Evolutionary conservation across 108 stramenopile species (phyloP), one percentile per base, ranked within the genome.

Genomic region (Pseudonitzschia pungens): DNA sequence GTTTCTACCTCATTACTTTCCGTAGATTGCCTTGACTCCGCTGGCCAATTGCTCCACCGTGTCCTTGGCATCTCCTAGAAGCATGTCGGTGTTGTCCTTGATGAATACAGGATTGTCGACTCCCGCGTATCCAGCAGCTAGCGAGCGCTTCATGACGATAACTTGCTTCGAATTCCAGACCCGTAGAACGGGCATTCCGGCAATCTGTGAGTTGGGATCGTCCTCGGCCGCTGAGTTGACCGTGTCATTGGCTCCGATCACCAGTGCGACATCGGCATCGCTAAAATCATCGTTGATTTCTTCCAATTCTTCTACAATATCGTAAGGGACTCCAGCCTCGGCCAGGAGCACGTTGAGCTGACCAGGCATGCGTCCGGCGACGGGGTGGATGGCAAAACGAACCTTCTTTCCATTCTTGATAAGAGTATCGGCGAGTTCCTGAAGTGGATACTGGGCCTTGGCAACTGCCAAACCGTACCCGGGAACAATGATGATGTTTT

Each of bases 161-260:
- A 96, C 95, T 72, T 97, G 96, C 90, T 98, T 98, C 20, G 96
- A 68, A 65, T 97, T 93, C 99, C 99, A 99, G 2, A 98, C 98
- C 73, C 92, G 84, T 21, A 98, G 79, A n/a, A 97, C 96, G 33
- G 97, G 96, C 96, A 98, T 97, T 44, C 97, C 97, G 11, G 96
- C 96, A 78, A 98, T 96, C 66, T 92, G 88, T 44, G 87, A 91
- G 80, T 97, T 95, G 2, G 99, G 99, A 79, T 99, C 98, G 48
- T 99, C 99, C 66, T 96, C 92, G 9, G 99, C 98, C 18, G 97
- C 96, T 44, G 87, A 87, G 84, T 99, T 99, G 68, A 84, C 92
- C n/a, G 99, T 99, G 79, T 99, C 99, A 68, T 99, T 99, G 31
- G 99, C 98, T 31, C 99, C 99, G 71, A 99, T 96, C 32, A 99